phyloP scores from a whole-genome alignment of 805 yeast species.

The Wickerhamomyces pijperi region DNA sequence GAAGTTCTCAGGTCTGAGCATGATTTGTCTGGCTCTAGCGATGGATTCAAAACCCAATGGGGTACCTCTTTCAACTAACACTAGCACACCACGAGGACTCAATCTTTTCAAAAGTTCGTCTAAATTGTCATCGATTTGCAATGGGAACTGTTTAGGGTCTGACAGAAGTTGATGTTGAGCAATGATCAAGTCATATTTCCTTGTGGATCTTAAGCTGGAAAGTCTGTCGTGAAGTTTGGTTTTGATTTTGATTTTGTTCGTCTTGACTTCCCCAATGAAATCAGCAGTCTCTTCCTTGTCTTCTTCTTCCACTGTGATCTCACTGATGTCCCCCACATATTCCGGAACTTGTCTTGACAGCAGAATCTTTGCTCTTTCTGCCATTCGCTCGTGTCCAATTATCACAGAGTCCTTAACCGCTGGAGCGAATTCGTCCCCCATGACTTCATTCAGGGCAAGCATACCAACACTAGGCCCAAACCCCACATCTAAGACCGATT shows the following conservation, averaged over 20 bases:
- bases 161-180: constrained; percentile 69
- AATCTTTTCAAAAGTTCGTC: constrained; percentile 48
- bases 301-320: constrained; percentile 11
- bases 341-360: constrained; percentile 61
- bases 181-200: constrained; percentile 69
- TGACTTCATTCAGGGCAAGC: constrained; percentile 73
- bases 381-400: constrained; percentile 65
- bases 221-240: constrained; percentile 39
- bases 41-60: constrained; percentile 81
- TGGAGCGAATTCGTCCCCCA: constrained; percentile 57
- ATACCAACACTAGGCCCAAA: constrained; percentile 91
- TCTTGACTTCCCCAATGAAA: constrained; percentile 42
- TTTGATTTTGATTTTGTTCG: constrained; percentile 39
- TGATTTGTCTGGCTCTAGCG: constrained; percentile 82
- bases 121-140: constrained; percentile 59
- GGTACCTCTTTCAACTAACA: constrained; percentile 80
- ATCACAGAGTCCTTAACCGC: constrained; percentile 59
- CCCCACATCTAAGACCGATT: constrained; percentile 65
- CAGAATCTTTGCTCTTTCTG: constrained; percentile 64
- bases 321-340: constrained; percentile 17
- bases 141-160: constrained; percentile 50
- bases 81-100: constrained; percentile 70
- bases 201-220: constrained; percentile 28
- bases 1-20: constrained; percentile 75
- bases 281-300: constrained; percentile 16